Evolutionary conservation across 2,329 filamentous ascomycete genomes (phyloP).

Genomic region (Colletotrichum plurivorum): DNA sequence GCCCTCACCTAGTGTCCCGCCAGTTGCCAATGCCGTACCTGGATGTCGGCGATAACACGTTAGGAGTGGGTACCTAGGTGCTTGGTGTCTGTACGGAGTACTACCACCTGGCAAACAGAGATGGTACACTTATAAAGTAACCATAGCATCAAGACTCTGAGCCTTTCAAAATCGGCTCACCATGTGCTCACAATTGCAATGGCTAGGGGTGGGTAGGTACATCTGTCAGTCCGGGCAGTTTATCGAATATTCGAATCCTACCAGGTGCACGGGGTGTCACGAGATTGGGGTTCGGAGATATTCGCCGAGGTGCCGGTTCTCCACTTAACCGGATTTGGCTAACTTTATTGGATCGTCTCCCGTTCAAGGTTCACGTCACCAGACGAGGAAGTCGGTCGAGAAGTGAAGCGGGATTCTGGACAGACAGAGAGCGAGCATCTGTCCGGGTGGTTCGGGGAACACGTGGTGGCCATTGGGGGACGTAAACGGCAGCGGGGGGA

Average conservation of each 20-base stretch:
- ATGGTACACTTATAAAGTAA: too few species aligned
- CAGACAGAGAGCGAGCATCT: not conserved
- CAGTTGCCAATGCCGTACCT: too few species aligned
- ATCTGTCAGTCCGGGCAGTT: too few species aligned
- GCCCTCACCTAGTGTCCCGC: too few species aligned
- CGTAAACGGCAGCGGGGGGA: not conserved
- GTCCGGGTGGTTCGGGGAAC: conserved; percentile 29
- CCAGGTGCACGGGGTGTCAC: not conserved
- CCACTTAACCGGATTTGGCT: conserved; percentile 2
- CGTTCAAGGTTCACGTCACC: conserved; percentile 35
- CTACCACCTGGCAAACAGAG: too few species aligned
- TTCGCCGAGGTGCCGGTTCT: conserved; percentile 29
- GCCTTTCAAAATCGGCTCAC: too few species aligned
- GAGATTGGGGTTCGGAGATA: conserved; percentile 18
- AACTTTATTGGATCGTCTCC: conserved; percentile 22
- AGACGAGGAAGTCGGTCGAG: conserved; percentile 18
- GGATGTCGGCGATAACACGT: too few species aligned
- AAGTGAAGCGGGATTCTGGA: not conserved
- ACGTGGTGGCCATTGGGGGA: conserved; percentile 38
- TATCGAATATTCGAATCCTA: not conserved
- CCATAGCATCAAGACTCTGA: too few species aligned
- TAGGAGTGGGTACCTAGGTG: too few species aligned
- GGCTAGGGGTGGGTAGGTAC: too few species aligned
- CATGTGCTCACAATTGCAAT: too few species aligned
- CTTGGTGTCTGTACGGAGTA: too few species aligned